Evolutionary conservation across 495 filamentous ascomycete species (phyloP).

Genomic region (Oidiodendron maius): DNA sequence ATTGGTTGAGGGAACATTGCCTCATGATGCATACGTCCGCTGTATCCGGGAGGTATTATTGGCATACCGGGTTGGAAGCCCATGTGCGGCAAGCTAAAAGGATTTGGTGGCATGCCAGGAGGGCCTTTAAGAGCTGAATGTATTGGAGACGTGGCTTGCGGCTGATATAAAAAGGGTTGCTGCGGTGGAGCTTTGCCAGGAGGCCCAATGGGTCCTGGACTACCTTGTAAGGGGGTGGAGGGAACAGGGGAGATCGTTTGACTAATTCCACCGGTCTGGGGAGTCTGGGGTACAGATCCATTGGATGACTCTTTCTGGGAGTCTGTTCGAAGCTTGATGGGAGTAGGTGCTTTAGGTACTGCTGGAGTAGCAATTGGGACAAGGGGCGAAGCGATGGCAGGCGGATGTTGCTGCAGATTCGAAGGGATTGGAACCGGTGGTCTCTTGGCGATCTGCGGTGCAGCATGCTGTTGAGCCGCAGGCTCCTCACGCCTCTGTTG

Average conservation of each 20-base stretch:
- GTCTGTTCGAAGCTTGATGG: constrained; percentile 64
- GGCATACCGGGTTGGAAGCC: constrained; percentile 55
- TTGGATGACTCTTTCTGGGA: constrained; percentile 80
- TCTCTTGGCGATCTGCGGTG: constrained; percentile 33
- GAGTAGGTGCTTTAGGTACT: constrained; percentile 76
- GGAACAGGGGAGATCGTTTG: constrained; percentile 62
- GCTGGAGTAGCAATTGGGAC: constrained; percentile 71
- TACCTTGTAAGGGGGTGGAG: constrained; percentile 48
- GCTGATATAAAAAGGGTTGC: constrained; percentile 29
- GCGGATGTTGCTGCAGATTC: constrained; percentile 39
- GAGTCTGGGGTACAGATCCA: constrained; percentile 60
- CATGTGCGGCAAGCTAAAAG: constrained; percentile 25
- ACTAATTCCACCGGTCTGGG: constrained; percentile 47
- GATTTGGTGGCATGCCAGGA: constrained; percentile 34
- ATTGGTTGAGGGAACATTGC: constrained; percentile 41
- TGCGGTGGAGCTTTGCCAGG: constrained; percentile 36
- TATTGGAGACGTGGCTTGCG: constrained; percentile 37
- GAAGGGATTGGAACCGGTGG: constrained; percentile 42
- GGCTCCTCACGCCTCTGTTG: constrained; percentile 43
- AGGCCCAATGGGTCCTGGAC: constrained; percentile 45
- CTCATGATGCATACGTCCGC: constrained; percentile 42
- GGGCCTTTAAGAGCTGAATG: constrained; percentile 34
- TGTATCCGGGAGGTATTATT: constrained; percentile 34
- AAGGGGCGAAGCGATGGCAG: constrained; percentile 70
- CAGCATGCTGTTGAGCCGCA: constrained; percentile 30